These are phyloP conservation scores for Dalechampia spathulata DNA, from an alignment of 441 rosid genomes.

Conservation along the genomic window DNA sequence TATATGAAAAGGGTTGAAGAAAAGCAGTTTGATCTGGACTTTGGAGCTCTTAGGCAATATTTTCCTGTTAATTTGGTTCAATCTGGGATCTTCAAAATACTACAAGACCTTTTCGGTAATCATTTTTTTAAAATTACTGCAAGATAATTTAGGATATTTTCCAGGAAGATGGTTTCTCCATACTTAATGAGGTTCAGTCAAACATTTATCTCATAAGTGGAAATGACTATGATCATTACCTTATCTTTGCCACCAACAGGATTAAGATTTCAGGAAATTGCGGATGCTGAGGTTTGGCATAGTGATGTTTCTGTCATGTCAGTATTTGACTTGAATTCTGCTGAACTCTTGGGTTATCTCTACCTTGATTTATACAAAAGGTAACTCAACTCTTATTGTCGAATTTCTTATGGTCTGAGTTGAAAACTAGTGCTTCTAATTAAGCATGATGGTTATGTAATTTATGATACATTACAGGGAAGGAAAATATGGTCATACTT, in stretches of 20 bases:
- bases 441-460: constrained; percentile 11
- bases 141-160: constrained; percentile 10
- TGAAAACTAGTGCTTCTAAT: constrained; percentile 3
- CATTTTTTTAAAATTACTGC: not conserved
- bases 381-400: constrained; percentile 29
- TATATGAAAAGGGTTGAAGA: constrained; percentile 75
- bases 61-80: constrained; percentile 84
- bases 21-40: constrained; percentile 75
- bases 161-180: constrained; percentile 6
- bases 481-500: constrained; percentile 73
- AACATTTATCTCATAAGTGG: constrained; percentile 7
- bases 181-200: not conserved
- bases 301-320: constrained; percentile 65
- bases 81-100: constrained; percentile 79
- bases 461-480: constrained; percentile 47
- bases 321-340: constrained; percentile 69
- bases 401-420: constrained; percentile 7
- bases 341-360: constrained; percentile 82
- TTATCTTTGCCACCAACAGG: constrained; percentile 36
- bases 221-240: not conserved
- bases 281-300: constrained; percentile 70
- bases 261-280: constrained; percentile 68
- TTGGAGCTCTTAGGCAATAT: constrained; percentile 67
- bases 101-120: constrained; percentile 90
- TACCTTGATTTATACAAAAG: constrained; percentile 80